phyloP scores from a whole-genome alignment of 805 yeast genomes.

The Yamadazyma akitaensis region DNA sequence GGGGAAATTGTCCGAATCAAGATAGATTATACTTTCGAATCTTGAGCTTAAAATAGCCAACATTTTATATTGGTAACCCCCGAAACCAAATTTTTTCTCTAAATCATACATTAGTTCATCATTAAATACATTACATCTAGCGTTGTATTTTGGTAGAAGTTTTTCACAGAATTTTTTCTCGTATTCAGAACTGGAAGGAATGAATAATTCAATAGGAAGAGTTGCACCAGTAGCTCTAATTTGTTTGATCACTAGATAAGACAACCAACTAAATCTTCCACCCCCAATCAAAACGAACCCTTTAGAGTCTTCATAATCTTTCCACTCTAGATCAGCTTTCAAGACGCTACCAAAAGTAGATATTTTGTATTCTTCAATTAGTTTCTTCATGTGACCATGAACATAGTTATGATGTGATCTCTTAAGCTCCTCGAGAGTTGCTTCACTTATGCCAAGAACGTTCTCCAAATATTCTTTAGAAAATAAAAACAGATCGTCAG shows the following conservation, averaged over 20 bases:
- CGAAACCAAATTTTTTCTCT: constrained; percentile 21
- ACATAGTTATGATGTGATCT: constrained; percentile 36
- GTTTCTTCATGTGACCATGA: constrained; percentile 24
- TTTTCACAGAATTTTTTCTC: constrained; percentile 46
- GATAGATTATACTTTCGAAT: constrained; percentile 45
- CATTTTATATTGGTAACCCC: constrained; percentile 52
- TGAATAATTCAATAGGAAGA: constrained; percentile 51
- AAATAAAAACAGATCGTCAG: constrained; percentile 40
- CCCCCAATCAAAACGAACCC: constrained; percentile 55
- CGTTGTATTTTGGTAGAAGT: constrained; percentile 41
- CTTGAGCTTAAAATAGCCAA: constrained; percentile 61
- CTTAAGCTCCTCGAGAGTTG: constrained; percentile 31
- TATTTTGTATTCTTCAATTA: constrained; percentile 23
- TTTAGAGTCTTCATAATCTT: constrained; percentile 24
- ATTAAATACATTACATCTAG: constrained; percentile 46
- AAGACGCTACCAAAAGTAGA: constrained; percentile 35
- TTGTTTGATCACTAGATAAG: constrained; percentile 48
- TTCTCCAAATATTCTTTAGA: constrained; percentile 44
- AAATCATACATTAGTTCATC: constrained; percentile 16
- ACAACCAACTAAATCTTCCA: constrained; percentile 48
- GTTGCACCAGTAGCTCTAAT: constrained; percentile 40
- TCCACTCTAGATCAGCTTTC: constrained; percentile 39
- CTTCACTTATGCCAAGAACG: constrained; percentile 39
- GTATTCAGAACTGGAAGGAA: constrained; percentile 43
- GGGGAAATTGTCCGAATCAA: constrained; percentile 53